Evolutionary conservation across 2,329 filamentous ascomycete genomes (phyloP).

Genomic region (Hymenoscyphus salicellus): DNA sequence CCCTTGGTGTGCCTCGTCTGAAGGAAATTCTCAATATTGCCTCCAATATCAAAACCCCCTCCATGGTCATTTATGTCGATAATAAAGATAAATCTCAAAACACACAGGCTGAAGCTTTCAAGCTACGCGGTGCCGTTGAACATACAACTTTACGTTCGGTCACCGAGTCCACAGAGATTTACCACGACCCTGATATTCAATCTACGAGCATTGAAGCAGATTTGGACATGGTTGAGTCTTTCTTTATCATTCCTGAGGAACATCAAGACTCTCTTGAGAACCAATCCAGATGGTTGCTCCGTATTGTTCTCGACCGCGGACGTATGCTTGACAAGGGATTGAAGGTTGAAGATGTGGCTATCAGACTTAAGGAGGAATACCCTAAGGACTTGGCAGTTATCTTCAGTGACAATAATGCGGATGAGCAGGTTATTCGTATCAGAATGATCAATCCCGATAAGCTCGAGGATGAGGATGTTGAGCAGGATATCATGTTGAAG

Average conservation of each 20-base stretch:
- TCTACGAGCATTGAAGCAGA: slow-evolving; percentile 84
- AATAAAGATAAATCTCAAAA: slow-evolving; percentile 47
- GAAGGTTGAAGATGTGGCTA: slow-evolving; percentile 85
- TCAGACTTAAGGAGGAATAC: slow-evolving; percentile 86
- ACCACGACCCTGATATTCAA: slow-evolving; percentile 91
- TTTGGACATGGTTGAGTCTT: slow-evolving; percentile 91
- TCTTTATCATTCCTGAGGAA: slow-evolving; percentile 90
- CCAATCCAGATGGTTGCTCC: slow-evolving; percentile 93
- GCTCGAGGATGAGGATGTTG: slow-evolving; percentile 69
- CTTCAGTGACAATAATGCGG: slow-evolving; percentile 97
- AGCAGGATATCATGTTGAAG: slow-evolving; percentile 92
- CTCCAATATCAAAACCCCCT: slow-evolving; percentile 96
- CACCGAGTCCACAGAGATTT: slow-evolving; percentile 89
- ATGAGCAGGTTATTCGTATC: slow-evolving; percentile 90
- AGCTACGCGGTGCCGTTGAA: slow-evolving; percentile 83
- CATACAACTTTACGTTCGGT: slow-evolving; percentile 92
- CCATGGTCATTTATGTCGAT: slow-evolving; percentile 87
- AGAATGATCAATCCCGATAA: slow-evolving; percentile 72
- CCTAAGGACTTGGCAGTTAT: slow-evolving; percentile 82
- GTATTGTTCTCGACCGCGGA: slow-evolving; percentile 87
- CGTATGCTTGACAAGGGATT: slow-evolving; percentile 94
- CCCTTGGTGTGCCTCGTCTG: slow-evolving; percentile 94
- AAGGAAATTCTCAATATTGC: slow-evolving; percentile 99
- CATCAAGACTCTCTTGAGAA: slow-evolving; percentile 57
- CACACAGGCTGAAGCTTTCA: slow-evolving; percentile 78